These are phyloP conservation scores for Neurospora sp. DNA, from an alignment of 2,329 filamentous ascomycete species.

Conservation along the genomic window DNA sequence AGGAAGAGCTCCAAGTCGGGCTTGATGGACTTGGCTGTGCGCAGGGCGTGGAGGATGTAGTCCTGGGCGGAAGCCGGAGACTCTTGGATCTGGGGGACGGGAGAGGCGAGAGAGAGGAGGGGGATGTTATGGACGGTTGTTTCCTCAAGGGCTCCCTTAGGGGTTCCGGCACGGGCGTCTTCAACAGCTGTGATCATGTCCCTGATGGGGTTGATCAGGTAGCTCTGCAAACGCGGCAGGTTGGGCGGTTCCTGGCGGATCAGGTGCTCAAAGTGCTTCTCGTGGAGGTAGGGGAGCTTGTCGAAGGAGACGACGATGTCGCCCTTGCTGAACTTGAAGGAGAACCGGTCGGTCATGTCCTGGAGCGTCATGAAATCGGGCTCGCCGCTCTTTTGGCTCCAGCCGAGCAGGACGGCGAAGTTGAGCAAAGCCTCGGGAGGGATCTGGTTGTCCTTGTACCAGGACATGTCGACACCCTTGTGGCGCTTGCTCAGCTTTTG, in stretches of 20 bases:
- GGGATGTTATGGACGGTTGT: not conserved
- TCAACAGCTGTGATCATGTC: slow-evolving; percentile 9
- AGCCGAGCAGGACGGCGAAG: slow-evolving; percentile 78
- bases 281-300: slow-evolving; percentile 73
- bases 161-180: not conserved
- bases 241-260: slow-evolving; percentile 7
- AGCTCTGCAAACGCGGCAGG: slow-evolving; percentile 7
- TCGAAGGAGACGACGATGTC: slow-evolving; percentile 74
- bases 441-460: slow-evolving; percentile 37
- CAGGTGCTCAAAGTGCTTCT: slow-evolving; percentile 18
- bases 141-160: not conserved
- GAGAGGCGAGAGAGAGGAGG: slow-evolving; percentile 1
- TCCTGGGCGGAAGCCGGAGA: not conserved
- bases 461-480: slow-evolving; percentile 38
- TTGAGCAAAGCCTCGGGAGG: slow-evolving; percentile 53
- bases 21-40: not conserved
- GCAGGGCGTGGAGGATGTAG: slow-evolving; percentile 5
- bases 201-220: slow-evolving; percentile 16
- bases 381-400: slow-evolving; percentile 54
- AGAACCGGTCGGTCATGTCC: slow-evolving; percentile 65
- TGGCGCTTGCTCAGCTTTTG: slow-evolving; percentile 85
- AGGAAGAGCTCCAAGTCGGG: slow-evolving; percentile 6
- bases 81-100: not conserved
- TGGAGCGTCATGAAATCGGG: slow-evolving; percentile 64
- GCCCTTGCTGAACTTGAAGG: slow-evolving; percentile 81